These are phyloP conservation scores for Geotrichum bryndzae DNA, from an alignment of 1,139 yeast species.

Conservation along the genomic window DNA sequence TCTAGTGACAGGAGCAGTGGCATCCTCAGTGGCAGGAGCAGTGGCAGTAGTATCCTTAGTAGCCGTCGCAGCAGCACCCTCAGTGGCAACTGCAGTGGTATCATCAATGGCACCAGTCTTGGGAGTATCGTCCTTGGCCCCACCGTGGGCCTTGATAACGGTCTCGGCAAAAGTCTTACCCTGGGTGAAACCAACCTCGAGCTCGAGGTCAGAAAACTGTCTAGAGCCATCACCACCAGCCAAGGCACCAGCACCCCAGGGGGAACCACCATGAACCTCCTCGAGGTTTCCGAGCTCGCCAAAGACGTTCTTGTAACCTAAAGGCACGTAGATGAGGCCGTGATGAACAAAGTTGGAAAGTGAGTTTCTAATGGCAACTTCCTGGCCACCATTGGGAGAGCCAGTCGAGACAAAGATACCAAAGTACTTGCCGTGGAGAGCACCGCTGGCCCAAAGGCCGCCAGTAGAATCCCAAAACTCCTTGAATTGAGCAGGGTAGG, in stretches of 20 bases:
- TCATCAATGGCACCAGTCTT: conserved; percentile 1
- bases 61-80: too few relatives aligned
- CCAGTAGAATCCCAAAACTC: conserved; percentile 81
- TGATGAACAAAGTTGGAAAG: conserved; percentile 65
- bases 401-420: conserved; percentile 77
- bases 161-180: conserved; percentile 54
- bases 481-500: conserved; percentile 74
- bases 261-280: conserved; percentile 76
- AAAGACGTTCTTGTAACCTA: conserved; percentile 66
- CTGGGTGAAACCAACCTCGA: conserved; percentile 53
- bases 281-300: conserved; percentile 52
- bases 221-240: conserved; percentile 80
- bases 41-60: too few relatives aligned
- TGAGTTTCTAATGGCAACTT: conserved; percentile 58
- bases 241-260: conserved; percentile 85
- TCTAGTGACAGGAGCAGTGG: too few relatives aligned
- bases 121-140: neutral
- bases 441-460: conserved; percentile 75
- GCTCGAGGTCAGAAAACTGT: conserved; percentile 55
- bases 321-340: conserved; percentile 64
- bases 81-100: conserved; percentile 8
- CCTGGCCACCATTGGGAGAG: conserved; percentile 82
- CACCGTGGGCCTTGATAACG: conserved; percentile 18
- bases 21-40: too few relatives aligned
- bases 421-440: conserved; percentile 66